phyloP scores from a whole-genome alignment of 1,139 yeast species.

The Eremothecium gossypii region DNA sequence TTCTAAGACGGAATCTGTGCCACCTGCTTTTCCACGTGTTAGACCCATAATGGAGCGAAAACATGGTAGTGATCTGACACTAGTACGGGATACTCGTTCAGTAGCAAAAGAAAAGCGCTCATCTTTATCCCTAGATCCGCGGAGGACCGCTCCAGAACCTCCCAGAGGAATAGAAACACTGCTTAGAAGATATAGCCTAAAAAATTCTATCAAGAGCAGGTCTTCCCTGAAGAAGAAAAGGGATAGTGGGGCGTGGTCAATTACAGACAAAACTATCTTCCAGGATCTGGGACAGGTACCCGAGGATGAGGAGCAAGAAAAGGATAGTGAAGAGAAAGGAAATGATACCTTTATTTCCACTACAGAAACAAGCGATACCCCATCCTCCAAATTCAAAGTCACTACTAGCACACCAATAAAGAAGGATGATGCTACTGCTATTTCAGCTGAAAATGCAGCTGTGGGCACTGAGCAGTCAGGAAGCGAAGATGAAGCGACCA shows the following conservation, averaged over 20 bases:
- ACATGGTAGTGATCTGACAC: no score
- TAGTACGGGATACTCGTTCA: no score
- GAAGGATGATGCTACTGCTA: background rate
- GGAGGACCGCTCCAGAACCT: conserved; percentile 22
- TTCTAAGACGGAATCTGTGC: no score
- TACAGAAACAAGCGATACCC: no score
- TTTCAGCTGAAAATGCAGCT: background rate
- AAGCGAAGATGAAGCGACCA: background rate
- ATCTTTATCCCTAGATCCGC: conserved; percentile 22
- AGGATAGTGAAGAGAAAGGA: background rate
- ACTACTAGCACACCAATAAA: no score
- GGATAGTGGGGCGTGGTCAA: conserved; percentile 11
- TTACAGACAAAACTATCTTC: conserved; percentile 7
- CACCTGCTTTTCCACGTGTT: no score
- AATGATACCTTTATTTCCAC: no score
- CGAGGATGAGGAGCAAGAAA: conserved; percentile 1
- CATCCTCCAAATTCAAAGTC: no score
- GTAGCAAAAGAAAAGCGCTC: background rate
- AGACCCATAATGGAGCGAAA: no score
- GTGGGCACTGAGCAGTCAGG: background rate
- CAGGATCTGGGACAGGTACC: background rate
- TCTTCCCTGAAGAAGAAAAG: conserved; percentile 9
- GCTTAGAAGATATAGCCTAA: conserved; percentile 8
- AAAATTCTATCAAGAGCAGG: conserved; percentile 8
- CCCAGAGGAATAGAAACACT: conserved; percentile 15